Evolutionary conservation across 192 early-diverging fungal genomes (phyloP).

Genomic region (Coemansia sp.): DNA sequence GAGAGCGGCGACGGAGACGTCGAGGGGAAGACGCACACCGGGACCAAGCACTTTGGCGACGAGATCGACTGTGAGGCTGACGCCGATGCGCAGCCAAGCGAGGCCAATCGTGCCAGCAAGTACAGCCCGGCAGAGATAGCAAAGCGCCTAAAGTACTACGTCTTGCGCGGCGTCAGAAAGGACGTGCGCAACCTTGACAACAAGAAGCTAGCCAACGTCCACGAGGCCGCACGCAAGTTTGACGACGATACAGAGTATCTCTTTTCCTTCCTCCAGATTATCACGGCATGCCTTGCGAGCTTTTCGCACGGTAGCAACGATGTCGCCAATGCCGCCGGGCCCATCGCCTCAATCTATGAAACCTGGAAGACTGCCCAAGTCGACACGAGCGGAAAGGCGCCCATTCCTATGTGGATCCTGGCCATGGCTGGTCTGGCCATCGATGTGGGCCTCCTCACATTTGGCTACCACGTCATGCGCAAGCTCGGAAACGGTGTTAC

Average conservation of each 20-base stretch:
- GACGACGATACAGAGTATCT: slow-evolving; percentile 74
- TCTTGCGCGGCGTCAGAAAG: slow-evolving; percentile 48
- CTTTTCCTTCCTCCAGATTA: slow-evolving; percentile 78
- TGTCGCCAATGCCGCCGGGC: slow-evolving; percentile 82
- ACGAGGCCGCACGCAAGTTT: slow-evolving; percentile 63
- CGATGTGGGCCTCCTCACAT: slow-evolving; percentile 71
- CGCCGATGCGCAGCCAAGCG: slow-evolving; percentile 5
- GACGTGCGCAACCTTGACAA: slow-evolving; percentile 57
- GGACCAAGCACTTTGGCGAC: slow-evolving; percentile 13
- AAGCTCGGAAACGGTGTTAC: slow-evolving; percentile 81
- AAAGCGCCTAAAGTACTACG: slow-evolving; percentile 15
- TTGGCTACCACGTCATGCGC: slow-evolving; percentile 75
- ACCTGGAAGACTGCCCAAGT: slow-evolving; percentile 61
- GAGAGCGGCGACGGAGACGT: slow-evolving; percentile 24
- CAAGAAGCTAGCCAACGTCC: slow-evolving; percentile 52
- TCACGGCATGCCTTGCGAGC: slow-evolving; percentile 77
- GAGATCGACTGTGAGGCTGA: slow-evolving; percentile 2
- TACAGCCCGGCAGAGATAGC: slow-evolving; percentile 4
- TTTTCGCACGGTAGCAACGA: slow-evolving; percentile 86
- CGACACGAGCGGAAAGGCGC: slow-evolving; percentile 53
- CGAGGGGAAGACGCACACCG: slow-evolving; percentile 15
- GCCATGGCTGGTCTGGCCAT: slow-evolving; percentile 70
- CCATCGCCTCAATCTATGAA: slow-evolving; percentile 69
- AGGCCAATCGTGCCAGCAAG: slow-evolving; percentile 1
- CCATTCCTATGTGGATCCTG: slow-evolving; percentile 74